phyloP scores from a whole-genome alignment of 2,329 filamentous ascomycete species.

The Sporothrix dimorphospora region DNA sequence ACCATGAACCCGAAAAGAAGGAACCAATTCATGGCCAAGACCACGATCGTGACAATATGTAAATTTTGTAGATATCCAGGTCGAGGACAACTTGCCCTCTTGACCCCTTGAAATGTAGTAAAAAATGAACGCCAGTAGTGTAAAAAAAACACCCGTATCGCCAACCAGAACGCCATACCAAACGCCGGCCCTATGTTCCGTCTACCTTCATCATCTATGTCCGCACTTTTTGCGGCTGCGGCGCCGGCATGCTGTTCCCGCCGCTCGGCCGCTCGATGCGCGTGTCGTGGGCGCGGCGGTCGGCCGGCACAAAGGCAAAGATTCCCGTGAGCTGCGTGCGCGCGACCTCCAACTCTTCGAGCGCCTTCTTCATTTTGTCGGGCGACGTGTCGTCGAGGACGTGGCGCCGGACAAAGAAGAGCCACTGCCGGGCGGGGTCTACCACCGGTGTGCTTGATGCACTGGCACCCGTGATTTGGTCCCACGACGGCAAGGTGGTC shows the following conservation, averaged over 20 bases:
- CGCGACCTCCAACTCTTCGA: constrained; percentile 54
- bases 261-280: constrained; percentile 42
- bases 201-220: neutral
- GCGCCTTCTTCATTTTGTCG: constrained; percentile 59
- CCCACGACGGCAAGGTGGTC: constrained; percentile 49
- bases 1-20: too few relatives aligned
- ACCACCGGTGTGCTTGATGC: constrained; percentile 39
- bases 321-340: constrained; percentile 54
- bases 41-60: neutral
- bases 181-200: too few relatives aligned
- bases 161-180: neutral
- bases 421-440: constrained; percentile 56
- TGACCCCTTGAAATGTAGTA: neutral
- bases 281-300: constrained; percentile 59
- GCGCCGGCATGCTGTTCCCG: constrained; percentile 13
- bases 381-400: constrained; percentile 61
- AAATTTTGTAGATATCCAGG: neutral
- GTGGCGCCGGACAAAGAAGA: constrained; percentile 57
- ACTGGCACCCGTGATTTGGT: constrained; percentile 41
- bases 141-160: neutral
- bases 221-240: constrained; percentile 29
- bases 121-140: neutral
- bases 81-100: too few relatives aligned
- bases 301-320: constrained; percentile 56
- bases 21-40: too few relatives aligned